These are phyloP conservation scores for Mucor circinelloides DNA, from an alignment of 371 early-diverging fungal species.

Conservation along the genomic window DNA sequence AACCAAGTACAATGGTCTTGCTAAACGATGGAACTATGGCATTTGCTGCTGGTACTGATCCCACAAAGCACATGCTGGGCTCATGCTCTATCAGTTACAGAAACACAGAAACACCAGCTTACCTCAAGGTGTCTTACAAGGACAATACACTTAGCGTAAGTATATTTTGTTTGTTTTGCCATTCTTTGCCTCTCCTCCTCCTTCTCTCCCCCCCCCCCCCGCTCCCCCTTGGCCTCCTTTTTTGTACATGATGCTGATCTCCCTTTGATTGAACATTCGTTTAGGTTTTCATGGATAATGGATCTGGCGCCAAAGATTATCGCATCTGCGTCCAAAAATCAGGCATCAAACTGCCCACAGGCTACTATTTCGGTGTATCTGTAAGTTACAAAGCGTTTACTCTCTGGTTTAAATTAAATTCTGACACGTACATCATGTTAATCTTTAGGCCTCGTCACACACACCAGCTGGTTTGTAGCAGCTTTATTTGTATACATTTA, in stretches of 20 bases:
- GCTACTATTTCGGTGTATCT: slow-evolving; percentile 83
- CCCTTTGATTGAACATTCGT: neutral
- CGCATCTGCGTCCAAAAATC: slow-evolving; percentile 64
- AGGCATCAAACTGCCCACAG: slow-evolving; percentile 67
- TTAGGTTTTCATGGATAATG: slow-evolving; percentile 69
- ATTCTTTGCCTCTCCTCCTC: too few species aligned
- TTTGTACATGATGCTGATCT: neutral
- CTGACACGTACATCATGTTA: neutral
- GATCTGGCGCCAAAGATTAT: slow-evolving; percentile 51
- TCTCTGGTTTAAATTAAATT: neutral
- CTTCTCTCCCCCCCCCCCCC: neutral
- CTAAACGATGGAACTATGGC: slow-evolving; percentile 70
- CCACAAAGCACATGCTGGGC: slow-evolving; percentile 53
- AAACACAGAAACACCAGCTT: slow-evolving; percentile 62
- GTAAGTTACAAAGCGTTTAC: slow-evolving; percentile 35
- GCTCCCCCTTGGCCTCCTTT: neutral
- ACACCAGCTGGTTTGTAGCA: slow-evolving; percentile 38
- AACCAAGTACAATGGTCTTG: slow-evolving; percentile 68
- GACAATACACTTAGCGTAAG: slow-evolving; percentile 64
- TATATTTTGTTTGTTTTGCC: neutral
- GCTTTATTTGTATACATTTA: neutral
- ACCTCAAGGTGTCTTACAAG: slow-evolving; percentile 66
- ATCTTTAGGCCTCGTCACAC: slow-evolving; percentile 35
- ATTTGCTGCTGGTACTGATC: slow-evolving; percentile 49
- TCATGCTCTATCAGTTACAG: slow-evolving; percentile 78